A percentile compares a stretch with the other conserved stretches of the same genome.
Conservation (phyloP, 2,329 filamentous ascomycete genomes). For the Pezicula radicicola region DNA sequence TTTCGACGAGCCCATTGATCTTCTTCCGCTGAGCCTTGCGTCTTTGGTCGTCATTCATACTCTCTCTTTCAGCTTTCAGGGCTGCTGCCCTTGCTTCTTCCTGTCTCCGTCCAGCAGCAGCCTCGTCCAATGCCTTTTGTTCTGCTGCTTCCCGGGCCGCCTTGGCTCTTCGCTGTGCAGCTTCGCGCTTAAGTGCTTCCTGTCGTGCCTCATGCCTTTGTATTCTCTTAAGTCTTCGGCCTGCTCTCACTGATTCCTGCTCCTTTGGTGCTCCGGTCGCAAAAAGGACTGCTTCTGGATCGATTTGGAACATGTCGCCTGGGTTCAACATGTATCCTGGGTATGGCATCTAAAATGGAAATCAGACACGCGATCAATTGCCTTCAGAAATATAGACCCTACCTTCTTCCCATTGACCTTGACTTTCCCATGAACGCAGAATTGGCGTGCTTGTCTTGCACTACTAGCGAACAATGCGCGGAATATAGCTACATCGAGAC, state of each 20-base stretch:
- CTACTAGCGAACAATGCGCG: slow-evolving; percentile 92
- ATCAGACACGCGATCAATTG: slow-evolving; percentile 7
- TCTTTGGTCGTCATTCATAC: slow-evolving; percentile 8
- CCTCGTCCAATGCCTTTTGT: slow-evolving; percentile 15
- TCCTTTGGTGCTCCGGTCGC: slow-evolving; percentile 77
- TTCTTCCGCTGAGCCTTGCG: slow-evolving; percentile 29
- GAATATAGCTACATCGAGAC: slow-evolving; percentile 93
- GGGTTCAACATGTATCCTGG: slow-evolving; percentile 94
- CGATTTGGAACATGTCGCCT: slow-evolving; percentile 97
- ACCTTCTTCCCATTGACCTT: slow-evolving; percentile 97
- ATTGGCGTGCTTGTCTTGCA: slow-evolving; percentile 87
- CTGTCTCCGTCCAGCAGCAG: slow-evolving; percentile 10
- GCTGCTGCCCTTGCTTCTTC: slow-evolving; percentile 12
- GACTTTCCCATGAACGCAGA: slow-evolving; percentile 88
- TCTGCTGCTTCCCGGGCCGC: slow-evolving; percentile 9
- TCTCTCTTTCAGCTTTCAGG: not conserved
- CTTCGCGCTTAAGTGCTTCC: slow-evolving; percentile 7
- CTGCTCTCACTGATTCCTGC: slow-evolving; percentile 15
- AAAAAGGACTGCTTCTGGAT: slow-evolving; percentile 81
- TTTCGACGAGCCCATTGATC: slow-evolving; percentile 51
- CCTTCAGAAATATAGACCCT: slow-evolving; percentile 14
- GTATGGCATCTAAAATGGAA: slow-evolving; percentile 71
- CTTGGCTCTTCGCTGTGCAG: slow-evolving; percentile 10
- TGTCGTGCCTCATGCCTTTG: slow-evolving; percentile 9
- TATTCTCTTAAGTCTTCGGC: slow-evolving; percentile 12